Evolutionary conservation across 2,329 filamentous ascomycete species (phyloP).

Genomic region (Fusarium nygamai): DNA sequence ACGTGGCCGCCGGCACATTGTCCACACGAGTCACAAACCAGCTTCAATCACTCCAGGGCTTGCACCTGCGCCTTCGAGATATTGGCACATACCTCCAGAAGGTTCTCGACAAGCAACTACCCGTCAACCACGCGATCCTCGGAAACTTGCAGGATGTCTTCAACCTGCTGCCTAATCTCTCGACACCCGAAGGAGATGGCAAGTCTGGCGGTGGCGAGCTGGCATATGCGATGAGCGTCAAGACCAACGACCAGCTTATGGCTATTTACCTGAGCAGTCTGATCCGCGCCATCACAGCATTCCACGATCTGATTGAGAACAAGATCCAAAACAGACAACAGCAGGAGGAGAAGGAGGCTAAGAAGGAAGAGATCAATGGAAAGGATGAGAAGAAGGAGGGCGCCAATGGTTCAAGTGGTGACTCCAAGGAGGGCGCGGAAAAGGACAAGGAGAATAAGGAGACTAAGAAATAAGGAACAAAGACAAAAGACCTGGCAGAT

Average conservation of each 20-base stretch:
- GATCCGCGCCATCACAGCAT: conserved; percentile 97
- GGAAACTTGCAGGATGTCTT: conserved; percentile 99
- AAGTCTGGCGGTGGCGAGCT: conserved; percentile 81
- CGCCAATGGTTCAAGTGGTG: conserved; percentile 52
- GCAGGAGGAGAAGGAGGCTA: conserved; percentile 92
- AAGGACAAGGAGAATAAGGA: conserved; percentile 69
- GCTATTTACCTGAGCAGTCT: conserved; percentile 93
- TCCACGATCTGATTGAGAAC: conserved; percentile 99
- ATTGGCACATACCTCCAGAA: conserved; percentile 97
- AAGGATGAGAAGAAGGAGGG: conserved; percentile 69
- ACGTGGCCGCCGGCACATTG: conserved; percentile 95
- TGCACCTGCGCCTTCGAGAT: conserved; percentile 93
- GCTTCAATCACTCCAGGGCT: conserved; percentile 93
- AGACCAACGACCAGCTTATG: conserved; percentile 99
- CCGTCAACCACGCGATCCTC: conserved; percentile 96
- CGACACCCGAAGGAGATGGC: conserved; percentile 77
- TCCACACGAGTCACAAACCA: conserved; percentile 98
- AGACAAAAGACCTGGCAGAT: conserved; percentile 17
- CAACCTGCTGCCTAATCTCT: conserved; percentile 96
- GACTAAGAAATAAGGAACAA: conserved; percentile 52
- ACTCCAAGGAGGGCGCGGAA: conserved; percentile 60
- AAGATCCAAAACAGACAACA: conserved; percentile 99
- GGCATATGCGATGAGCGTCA: conserved; percentile 96
- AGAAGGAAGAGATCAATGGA: conserved; percentile 74
- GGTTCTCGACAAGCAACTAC: conserved; percentile 90